Evolutionary conservation across 202 grass and related monocot genomes (phyloP).

Genomic region (Zoysia matrella): DNA sequence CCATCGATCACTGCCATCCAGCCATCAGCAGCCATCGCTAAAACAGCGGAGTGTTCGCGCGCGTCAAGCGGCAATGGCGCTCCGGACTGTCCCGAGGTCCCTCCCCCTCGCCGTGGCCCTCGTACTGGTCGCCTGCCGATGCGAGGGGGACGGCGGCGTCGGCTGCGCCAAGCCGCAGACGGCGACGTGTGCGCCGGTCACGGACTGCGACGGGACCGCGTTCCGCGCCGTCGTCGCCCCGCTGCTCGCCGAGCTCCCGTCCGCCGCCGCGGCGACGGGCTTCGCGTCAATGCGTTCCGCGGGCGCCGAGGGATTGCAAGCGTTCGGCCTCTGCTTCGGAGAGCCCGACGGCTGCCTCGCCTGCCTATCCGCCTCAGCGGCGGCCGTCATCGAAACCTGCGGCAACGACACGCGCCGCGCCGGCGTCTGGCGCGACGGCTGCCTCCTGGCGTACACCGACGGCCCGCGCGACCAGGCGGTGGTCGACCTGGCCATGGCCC

Average conservation of each 20-base stretch:
- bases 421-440: slow-evolving; percentile 6
- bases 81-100: neutral
- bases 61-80: neutral
- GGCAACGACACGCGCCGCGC: neutral
- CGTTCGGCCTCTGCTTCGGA: slow-evolving; percentile 23
- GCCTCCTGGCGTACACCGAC: slow-evolving; percentile 10
- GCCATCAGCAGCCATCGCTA: no score
- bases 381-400: neutral
- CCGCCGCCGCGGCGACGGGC: slow-evolving; percentile 1
- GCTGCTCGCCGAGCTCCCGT: slow-evolving; percentile 24
- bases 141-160: neutral
- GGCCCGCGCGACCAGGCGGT: neutral
- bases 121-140: neutral
- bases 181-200: neutral
- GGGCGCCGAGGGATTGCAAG: neutral
- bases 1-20: no score
- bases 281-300: slow-evolving; percentile 4
- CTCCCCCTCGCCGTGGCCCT: neutral
- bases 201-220: neutral
- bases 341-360: neutral
- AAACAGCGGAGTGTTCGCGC: neutral
- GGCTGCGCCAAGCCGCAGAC: neutral
- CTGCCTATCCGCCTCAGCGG: neutral
- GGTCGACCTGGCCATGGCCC: neutral
- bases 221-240: neutral